Base-by-base conservation (phyloP, 2,329 filamentous ascomycete genomes). In the Colletotrichum gigasporum region DNA sequence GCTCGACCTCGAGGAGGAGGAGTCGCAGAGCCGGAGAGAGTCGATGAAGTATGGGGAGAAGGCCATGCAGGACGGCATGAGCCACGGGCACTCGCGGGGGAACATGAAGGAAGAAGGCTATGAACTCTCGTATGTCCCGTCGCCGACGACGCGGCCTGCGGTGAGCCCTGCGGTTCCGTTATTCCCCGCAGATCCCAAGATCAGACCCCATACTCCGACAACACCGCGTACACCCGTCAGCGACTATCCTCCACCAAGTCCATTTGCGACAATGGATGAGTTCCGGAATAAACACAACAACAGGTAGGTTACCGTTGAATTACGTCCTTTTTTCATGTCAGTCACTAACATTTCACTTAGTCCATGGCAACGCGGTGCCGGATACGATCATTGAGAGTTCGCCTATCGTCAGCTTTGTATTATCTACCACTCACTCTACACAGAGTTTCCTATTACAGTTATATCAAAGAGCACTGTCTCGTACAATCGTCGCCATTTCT, bases 1-100 rank as follows among this genome's bases (percentile, higher is more conserved):
- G 11, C 65, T 76, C 7, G 74, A 80, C 64, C 70, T 80, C 30
- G 79, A 81, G 34, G 79, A 81, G 18, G 79, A 81, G 67, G 74
- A 79, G 51, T 79, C 78, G 14, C 12, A 30, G 9, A 24, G 28
- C 32, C 54, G 60, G 22, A 24, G 60, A 8, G 60, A 63, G 45
- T 63, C 60, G 30, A 34, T 59, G 20, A 47, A 42, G 26, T 63
- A 45, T 37, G 54, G 20, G n/a, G 60, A 63, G 22, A 63, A 63
- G 60, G 60, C 60, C 22, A 45, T 48, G 16, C 35, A 63, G 37
- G 30, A 39, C 12, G 60, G 59, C 44, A 58, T 54, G 58, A 41
- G 44, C 16, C 34, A 16, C 41, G 24, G 2, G 51, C 32, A 18
- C 12, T 5, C 3, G 41, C n/a, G n/a, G n/a, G n/a, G n/a, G n/a